These are phyloP conservation scores for Zymoseptoria pseudotritici DNA, from an alignment of 2,329 filamentous ascomycete species.

Conservation along the genomic window DNA sequence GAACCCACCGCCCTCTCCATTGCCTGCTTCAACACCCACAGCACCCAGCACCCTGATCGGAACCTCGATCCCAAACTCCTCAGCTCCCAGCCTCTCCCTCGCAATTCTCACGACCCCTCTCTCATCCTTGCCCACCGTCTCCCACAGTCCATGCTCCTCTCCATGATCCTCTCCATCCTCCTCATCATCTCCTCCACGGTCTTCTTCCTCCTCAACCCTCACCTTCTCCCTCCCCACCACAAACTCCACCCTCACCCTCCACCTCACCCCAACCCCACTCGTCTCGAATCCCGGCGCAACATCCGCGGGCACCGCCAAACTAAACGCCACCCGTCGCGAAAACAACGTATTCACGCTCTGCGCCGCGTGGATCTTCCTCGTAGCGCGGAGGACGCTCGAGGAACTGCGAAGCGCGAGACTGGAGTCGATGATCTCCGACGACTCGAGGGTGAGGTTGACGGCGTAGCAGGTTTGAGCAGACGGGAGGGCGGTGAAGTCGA, in stretches of 20 bases:
- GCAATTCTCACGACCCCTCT: constrained; percentile 29
- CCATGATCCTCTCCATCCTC: constrained; percentile 19
- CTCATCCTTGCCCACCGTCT: constrained; percentile 27
- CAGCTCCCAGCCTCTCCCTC: constrained; percentile 28
- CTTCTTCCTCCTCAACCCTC: constrained; percentile 33
- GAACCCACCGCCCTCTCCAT: constrained; percentile 11
- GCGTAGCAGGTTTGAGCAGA: constrained; percentile 67
- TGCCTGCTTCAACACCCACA: constrained; percentile 16
- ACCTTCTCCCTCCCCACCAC: constrained; percentile 50
- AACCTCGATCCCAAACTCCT: constrained; percentile 33
- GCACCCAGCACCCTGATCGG: constrained; percentile 31
- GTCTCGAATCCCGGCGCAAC: constrained; percentile 91
- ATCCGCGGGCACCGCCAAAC: constrained; percentile 69
- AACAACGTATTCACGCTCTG: constrained; percentile 78
- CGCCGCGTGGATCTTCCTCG: constrained; percentile 70
- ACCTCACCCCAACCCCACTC: constrained; percentile 76
- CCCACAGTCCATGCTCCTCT: neutral
- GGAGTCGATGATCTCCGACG: constrained; percentile 72
- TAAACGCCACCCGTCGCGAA: constrained; percentile 70
- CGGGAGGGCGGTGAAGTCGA: constrained; percentile 61
- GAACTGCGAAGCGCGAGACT: constrained; percentile 76
- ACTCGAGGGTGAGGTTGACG: constrained; percentile 76
- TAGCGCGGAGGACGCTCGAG: constrained; percentile 79
- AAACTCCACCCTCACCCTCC: constrained; percentile 88
- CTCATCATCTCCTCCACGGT: constrained; percentile 44